Evolutionary conservation across 2,329 filamentous ascomycete genomes (phyloP), one percentile per base, ranked within the genome.

Genomic region (Fusarium duplospermum): DNA sequence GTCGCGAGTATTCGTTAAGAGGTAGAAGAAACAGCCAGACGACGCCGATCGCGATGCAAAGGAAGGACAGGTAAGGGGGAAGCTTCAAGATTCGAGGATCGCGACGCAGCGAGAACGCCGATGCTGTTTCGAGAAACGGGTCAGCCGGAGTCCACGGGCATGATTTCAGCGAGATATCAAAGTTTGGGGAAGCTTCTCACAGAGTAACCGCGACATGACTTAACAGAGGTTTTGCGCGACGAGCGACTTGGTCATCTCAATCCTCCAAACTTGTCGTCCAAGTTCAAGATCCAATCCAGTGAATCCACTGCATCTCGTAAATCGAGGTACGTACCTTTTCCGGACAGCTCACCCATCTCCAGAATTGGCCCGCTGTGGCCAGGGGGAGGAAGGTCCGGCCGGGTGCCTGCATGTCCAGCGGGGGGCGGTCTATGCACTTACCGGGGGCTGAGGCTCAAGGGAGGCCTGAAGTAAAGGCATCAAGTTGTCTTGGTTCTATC

Each of bases 11-110:
- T 75, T 95, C 90, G 83, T 98, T 90, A 62, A 98, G 88, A 4
- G 96, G 96, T 2, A 99, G 90, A 35, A 98, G 88, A 24, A 98
- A 90, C 16, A 99, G 91, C 94, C 96, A 99, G 76, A 91, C 89
- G 65, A 98, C 89, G 62, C 96, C 96, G 78, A 98, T 89, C 58
- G 96, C 78, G 77, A 98, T 91, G 83, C 93, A 97, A 45, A 97
- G 86, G 61, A 94, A 88, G 36, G 96, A 98, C 36, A 98, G 86
- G 85, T 97, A 96, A 16, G 95, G 94, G 45, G 96, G 95, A 20
- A 97, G 85, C 84, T 93, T 94, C 73, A 96, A 90, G 67, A 98
- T 87, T 75, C 93, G 90, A 78, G 94, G 93, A 82, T 98, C 93
- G 83, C 91, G 91, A 80, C 94, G 93, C 80, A 98, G 87, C 77